A percentile compares a stretch with the other conserved stretches of the same genome.
phyloP scores from a whole-genome alignment of 2,329 filamentous ascomycete genomes.

The Chaetoscypha palmicola region DNA sequence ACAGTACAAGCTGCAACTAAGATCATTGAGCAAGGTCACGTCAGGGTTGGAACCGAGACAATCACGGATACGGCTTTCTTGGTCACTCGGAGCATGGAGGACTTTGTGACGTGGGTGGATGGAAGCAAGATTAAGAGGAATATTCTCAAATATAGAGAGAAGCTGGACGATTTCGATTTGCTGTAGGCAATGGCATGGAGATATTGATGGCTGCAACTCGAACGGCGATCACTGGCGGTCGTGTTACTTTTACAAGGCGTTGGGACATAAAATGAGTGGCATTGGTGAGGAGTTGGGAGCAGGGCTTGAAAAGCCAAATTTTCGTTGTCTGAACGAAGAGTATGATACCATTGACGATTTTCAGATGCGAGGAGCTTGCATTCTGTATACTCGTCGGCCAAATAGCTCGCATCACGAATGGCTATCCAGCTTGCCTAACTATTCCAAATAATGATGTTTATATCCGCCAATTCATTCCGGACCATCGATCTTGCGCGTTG shows the following conservation, averaged over 20 bases:
- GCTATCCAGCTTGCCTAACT: too few species aligned
- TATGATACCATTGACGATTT: background rate
- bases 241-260: too few species aligned
- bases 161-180: slow-evolving; percentile 92
- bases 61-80: slow-evolving; percentile 85
- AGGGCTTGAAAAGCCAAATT: background rate
- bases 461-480: too few species aligned
- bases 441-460: too few species aligned
- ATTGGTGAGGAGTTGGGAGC: background rate
- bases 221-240: background rate
- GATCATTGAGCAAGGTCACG: slow-evolving; percentile 90
- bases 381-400: too few species aligned
- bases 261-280: too few species aligned
- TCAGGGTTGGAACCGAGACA: slow-evolving; percentile 83
- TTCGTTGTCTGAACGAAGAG: background rate
- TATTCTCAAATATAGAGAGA: slow-evolving; percentile 90
- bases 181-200: slow-evolving; percentile 43
- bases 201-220: background rate
- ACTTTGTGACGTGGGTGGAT: slow-evolving; percentile 94
- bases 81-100: slow-evolving; percentile 84
- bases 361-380: too few species aligned
- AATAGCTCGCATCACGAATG: too few species aligned
- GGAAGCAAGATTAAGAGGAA: slow-evolving; percentile 96
- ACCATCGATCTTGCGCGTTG: too few species aligned
- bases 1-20: slow-evolving; percentile 77